These are phyloP conservation scores for Azolla pinnata DNA, from an alignment of 75 land plant genomes.

Conservation along the genomic window DNA sequence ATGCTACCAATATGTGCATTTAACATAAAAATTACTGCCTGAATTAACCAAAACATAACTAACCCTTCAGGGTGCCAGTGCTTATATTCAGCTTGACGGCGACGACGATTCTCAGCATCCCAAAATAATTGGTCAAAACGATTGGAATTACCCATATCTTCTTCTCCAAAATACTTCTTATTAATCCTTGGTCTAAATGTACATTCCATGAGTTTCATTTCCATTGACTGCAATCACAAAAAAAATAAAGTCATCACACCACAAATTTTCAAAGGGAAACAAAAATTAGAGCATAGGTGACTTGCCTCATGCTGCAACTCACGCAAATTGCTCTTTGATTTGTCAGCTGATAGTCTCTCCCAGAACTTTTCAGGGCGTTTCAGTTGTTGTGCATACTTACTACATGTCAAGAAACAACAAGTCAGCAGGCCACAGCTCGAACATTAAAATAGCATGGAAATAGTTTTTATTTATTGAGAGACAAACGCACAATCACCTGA, in stretches of 20 bases:
- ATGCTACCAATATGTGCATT: too few species aligned
- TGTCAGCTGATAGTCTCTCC: slow-evolving; percentile 19
- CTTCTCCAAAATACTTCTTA: slow-evolving; percentile 2
- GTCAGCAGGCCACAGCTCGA: neutral
- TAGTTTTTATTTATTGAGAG: too few species aligned
- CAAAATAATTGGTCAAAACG: slow-evolving; percentile 34
- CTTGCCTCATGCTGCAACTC: slow-evolving; percentile 8
- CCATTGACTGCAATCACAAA: slow-evolving; percentile 15
- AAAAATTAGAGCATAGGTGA: neutral
- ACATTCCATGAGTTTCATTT: slow-evolving; percentile 31
- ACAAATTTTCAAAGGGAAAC: neutral
- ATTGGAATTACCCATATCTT: slow-evolving; percentile 4
- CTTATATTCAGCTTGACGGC: slow-evolving; percentile 31
- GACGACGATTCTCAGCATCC: slow-evolving; percentile 34
- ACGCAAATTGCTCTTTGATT: neutral
- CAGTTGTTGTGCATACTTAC: slow-evolving; percentile 24
- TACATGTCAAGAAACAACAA: neutral
- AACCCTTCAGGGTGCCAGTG: slow-evolving; percentile 43
- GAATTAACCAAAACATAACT: too few species aligned
- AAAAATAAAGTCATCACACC: neutral
- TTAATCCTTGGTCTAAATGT: slow-evolving; percentile 33
- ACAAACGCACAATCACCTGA: too few species aligned
- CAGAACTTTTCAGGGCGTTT: slow-evolving; percentile 17
- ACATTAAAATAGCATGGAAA: too few species aligned
- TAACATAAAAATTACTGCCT: too few species aligned